Base-by-base conservation (phyloP, 169 alveolate species). In the Eimeria mitis region DNA sequence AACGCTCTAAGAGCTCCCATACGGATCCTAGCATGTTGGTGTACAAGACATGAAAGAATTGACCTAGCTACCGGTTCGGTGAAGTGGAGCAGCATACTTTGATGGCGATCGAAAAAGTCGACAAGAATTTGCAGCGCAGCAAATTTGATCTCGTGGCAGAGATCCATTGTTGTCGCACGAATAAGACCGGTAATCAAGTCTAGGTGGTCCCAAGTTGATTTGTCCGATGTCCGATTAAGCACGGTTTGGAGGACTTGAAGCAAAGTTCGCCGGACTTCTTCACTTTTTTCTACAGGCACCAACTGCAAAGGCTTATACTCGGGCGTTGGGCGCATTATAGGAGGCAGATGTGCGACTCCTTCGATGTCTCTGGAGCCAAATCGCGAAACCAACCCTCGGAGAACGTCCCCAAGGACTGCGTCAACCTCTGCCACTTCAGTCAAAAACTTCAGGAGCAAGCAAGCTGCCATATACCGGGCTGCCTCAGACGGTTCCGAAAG, bases 131-230 rank as follows among this genome's bases (percentile, higher is more conserved):
- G 94, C 70, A 98, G 97, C 4, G 98, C 99, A 47, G 87, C 96
- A 78, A 95, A 90, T 3, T 98, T 98, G 52, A 98, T 98, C 73
- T 97, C 98, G 19, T 98, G 98, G 89, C 96, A 97, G 25, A 99
- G 98, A 89, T 98, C 99, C 99, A 98, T 98, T 23, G 97, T 95
- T 49, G 98, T 95, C 14, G 99, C 98, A 89, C 99, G 97, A 1
- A 97, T 95, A 61, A 98, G 97, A 68, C 97, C 97, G 16, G 97
- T 97, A 28, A 97, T 89, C 88, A 97, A 98, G 95, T 98, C 98
- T 0, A 98, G 65, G 52, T 87, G 42, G 49, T 21, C 34, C 92
- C 59, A 87, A 42, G 44, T 89, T 9, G 73, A 75, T 63, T 70
- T 88, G 49, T 94, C 94, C 21, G 96, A 84, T 54, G 84, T 83